Evolutionary conservation across 1,139 yeast genomes (phyloP).

Genomic region (Geotrichum australiense): DNA sequence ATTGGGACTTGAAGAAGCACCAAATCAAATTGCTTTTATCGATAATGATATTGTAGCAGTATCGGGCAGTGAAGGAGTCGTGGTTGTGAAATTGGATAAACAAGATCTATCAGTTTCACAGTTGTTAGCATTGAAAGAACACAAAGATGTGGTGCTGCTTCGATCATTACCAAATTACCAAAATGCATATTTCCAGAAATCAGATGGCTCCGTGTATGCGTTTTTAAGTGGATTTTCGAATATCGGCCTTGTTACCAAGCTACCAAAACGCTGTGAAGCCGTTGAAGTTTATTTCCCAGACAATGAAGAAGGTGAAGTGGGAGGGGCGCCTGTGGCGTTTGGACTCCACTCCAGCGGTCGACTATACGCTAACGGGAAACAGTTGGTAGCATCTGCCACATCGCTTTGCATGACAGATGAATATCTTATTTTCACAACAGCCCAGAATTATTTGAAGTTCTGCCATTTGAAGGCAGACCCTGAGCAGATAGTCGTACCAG

Average conservation of each 20-base stretch:
- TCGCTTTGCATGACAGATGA: constrained; percentile 69
- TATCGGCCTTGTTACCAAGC: constrained; percentile 38
- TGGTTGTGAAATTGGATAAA: constrained; percentile 17
- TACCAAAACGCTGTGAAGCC: constrained; percentile 67
- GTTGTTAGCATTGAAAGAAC: constrained; percentile 25
- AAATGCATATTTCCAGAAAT: constrained; percentile 50
- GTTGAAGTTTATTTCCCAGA: constrained; percentile 32
- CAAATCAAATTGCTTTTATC: constrained; percentile 59
- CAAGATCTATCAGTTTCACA: constrained; percentile 13
- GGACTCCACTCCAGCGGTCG: constrained; percentile 68
- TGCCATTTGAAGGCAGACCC: constrained; percentile 53
- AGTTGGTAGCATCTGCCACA: constrained; percentile 72
- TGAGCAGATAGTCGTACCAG: constrained; percentile 29
- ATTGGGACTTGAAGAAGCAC: constrained; percentile 34
- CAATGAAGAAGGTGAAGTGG: constrained; percentile 23
- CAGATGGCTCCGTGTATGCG: constrained; percentile 53
- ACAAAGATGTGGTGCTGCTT: constrained; percentile 48
- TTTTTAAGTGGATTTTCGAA: constrained; percentile 29
- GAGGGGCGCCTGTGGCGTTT: constrained; percentile 43
- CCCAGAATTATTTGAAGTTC: constrained; percentile 77
- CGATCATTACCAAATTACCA: constrained; percentile 52
- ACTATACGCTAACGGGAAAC: constrained; percentile 55
- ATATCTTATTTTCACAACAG: constrained; percentile 78
- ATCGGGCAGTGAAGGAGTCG: constrained; percentile 41
- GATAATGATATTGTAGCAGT: constrained; percentile 47